Evolutionary conservation across 2,329 filamentous ascomycete species (phyloP).

Genomic region (Apiospora hydei): DNA sequence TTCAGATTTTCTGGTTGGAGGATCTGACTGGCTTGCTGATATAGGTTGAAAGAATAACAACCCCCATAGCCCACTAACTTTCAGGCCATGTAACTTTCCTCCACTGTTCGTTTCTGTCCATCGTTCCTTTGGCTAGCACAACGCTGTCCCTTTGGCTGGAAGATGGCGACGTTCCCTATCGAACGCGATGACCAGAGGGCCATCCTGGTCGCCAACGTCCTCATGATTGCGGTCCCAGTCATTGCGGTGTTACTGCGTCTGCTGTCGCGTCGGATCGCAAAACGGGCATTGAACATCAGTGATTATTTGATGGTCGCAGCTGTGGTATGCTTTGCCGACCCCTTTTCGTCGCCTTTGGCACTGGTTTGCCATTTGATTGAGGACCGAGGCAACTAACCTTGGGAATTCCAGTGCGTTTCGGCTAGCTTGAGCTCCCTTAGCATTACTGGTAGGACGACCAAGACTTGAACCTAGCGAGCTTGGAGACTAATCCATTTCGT

Average conservation of each 20-base stretch:
- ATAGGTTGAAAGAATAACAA: background rate
- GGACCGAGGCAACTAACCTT: background rate
- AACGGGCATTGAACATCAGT: background rate
- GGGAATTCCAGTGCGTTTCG: background rate
- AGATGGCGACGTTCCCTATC: background rate
- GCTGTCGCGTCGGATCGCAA: background rate
- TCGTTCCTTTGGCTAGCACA: no score
- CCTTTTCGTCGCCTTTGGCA: no score
- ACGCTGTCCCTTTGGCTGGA: background rate
- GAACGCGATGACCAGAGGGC: background rate
- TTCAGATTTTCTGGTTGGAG: background rate
- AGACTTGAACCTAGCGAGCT: background rate
- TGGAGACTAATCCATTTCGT: background rate
- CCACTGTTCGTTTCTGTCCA: background rate
- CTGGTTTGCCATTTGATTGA: background rate
- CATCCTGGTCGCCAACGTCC: background rate
- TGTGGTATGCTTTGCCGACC: background rate
- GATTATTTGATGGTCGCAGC: background rate
- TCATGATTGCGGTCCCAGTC: background rate
- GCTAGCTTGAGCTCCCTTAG: slow-evolving; percentile 13
- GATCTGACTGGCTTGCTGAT: no score
- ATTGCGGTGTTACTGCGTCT: background rate
- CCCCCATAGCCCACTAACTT: background rate
- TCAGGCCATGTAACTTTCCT: background rate
- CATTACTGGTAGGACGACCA: background rate